These are phyloP conservation scores for Piper longum DNA, from an alignment of 164 flowering plant genomes.

Conservation along the genomic window DNA sequence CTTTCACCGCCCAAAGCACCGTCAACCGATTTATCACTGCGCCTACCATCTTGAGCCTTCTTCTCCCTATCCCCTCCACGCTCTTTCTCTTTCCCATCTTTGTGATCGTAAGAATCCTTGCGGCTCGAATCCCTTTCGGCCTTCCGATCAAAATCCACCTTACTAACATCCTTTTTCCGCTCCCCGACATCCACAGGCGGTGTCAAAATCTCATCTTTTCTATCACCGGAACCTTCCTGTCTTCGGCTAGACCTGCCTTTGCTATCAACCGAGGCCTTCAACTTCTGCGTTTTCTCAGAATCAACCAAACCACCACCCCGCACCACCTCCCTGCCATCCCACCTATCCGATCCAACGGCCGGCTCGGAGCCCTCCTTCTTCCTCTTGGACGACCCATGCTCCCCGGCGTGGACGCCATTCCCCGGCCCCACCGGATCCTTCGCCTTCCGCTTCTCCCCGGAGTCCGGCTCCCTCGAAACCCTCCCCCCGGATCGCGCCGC, in stretches of 20 bases:
- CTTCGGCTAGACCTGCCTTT: conserved; percentile 34
- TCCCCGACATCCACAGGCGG: conserved; percentile 20
- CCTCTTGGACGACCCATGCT: conserved; percentile 13
- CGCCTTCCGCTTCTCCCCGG: conserved; percentile 16
- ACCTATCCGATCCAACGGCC: conserved; percentile 13
- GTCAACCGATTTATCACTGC: conserved; percentile 12
- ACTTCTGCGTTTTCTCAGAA: conserved; percentile 14
- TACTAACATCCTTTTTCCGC: conserved; percentile 11
- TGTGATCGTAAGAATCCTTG: conserved; percentile 26
- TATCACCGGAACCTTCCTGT: conserved; percentile 25
- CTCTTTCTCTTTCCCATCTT: conserved; percentile 33
- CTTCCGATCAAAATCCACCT: conserved; percentile 33
- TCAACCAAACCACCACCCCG: conserved; percentile 14
- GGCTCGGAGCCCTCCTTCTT: conserved; percentile 16
- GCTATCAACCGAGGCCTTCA: conserved; percentile 22
- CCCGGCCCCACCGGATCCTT: conserved; percentile 10
- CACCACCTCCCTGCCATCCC: conserved; percentile 23
- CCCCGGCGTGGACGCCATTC: conserved; percentile 12
- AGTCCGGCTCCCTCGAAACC: conserved; percentile 18
- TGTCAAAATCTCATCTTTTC: conserved; percentile 17
- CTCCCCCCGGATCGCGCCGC: conserved; percentile 5
- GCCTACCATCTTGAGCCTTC: conserved; percentile 21
- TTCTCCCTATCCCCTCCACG: conserved; percentile 29
- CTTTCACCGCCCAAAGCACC: conserved; percentile 2
- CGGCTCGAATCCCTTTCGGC: conserved; percentile 28